phyloP scores from a whole-genome alignment of 139 green algal species.

The Picochlorum sp. region DNA sequence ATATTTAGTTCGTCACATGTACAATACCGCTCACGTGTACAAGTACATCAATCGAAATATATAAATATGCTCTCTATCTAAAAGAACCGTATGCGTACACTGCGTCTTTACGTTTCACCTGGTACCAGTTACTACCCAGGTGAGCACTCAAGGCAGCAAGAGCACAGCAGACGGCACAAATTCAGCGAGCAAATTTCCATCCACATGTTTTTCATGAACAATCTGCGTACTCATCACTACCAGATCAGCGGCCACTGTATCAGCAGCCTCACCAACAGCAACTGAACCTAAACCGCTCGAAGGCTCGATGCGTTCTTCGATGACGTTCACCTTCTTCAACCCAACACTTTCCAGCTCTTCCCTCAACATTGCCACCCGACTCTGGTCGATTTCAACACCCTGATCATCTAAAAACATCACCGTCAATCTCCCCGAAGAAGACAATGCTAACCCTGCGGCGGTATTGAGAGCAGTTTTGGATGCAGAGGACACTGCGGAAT shows the following conservation, averaged over 20 bases:
- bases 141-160: constrained; percentile 5
- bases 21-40: too few species aligned
- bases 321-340: neutral
- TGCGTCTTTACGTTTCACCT: neutral
- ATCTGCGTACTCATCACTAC: constrained; percentile 46
- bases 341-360: constrained; percentile 6
- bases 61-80: too few species aligned
- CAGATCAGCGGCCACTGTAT: constrained; percentile 58
- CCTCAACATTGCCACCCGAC: constrained; percentile 9
- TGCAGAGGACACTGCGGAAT: constrained; percentile 2
- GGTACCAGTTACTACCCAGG: too few species aligned
- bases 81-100: neutral
- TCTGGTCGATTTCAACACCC: constrained; percentile 6
- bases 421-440: constrained; percentile 6
- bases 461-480: neutral
- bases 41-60: too few species aligned
- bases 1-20: too few species aligned
- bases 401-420: constrained; percentile 25
- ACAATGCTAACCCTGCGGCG: constrained; percentile 1
- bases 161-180: constrained; percentile 41
- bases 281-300: constrained; percentile 11
- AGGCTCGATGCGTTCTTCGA: constrained; percentile 17
- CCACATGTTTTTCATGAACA: constrained; percentile 65
- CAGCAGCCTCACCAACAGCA: constrained; percentile 26
- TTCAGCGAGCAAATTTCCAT: constrained; percentile 75